Base-by-base conservation (phyloP, 305 asterid species). In the Rubia peregrina region DNA sequence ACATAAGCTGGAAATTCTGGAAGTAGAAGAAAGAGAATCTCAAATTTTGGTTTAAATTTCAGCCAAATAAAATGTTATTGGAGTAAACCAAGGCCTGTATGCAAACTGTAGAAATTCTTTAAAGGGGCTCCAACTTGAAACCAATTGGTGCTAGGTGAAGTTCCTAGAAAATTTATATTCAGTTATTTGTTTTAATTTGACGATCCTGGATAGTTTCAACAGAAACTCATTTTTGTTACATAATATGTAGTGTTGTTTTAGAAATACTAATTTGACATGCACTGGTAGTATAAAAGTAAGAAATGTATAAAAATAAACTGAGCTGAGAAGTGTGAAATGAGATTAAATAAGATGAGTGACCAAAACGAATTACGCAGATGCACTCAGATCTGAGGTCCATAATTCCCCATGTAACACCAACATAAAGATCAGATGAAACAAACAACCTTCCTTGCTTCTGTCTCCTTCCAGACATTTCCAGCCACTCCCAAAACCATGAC, bases 401-500 rank as follows among this genome's bases (percentile, higher is more conserved):
- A 24, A 48, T 55, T 61, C 43, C 72, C 19, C 42, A 63, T 11
- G 6, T 48, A 38, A 69, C 69, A 69, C 17, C 33, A 53, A 43
- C 36, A 63, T 36, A 64, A 73, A 19, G 55, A 57, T 17, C 14
- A 22, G 68, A 61, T 49, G 51, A 72, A 56, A 65, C 53, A 65
- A 67, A 66, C 60, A 63, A 93, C 98, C 96, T 89, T 91, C 81
- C 87, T 86, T 44, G 97, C 99, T 88, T 89, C 97, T 72, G 96
- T 87, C 80, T 94, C 97, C 85, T 91, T 94, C 97, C 97, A 94
- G 68, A 91, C 87, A 80, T 94, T 91, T 70, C 97, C 99, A 75
- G 99, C 95, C 73, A 91, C 81, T 74, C 99, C 99, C 67, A 94
- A 81, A 81, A 94, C 97, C 72, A 88, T 83, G 71, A 94, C 99